phyloP scores from a whole-genome alignment of 371 early-diverging fungal genomes.

The Syncephalastrum sp. region DNA sequence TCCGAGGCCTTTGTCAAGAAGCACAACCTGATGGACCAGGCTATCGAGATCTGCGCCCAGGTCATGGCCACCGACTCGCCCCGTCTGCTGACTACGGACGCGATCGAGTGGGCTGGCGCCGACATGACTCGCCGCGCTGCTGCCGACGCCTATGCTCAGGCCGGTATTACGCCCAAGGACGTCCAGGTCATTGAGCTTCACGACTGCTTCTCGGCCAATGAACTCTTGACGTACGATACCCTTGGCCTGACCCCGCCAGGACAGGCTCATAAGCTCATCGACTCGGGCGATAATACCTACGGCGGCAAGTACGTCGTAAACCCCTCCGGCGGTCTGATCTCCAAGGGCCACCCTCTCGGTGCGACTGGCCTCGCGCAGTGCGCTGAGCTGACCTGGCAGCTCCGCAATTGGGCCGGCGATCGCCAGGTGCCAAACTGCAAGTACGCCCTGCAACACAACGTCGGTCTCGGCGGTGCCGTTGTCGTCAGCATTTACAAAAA shows the following conservation, averaged over 20 bases:
- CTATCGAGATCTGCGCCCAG: slow-evolving; percentile 71
- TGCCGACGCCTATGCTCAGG: slow-evolving; percentile 53
- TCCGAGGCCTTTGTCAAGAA: slow-evolving; percentile 69
- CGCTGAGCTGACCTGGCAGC: slow-evolving; percentile 64
- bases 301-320: slow-evolving; percentile 73
- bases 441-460: slow-evolving; percentile 78
- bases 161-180: slow-evolving; percentile 62
- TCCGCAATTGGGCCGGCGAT: slow-evolving; percentile 71
- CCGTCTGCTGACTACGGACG: slow-evolving; percentile 51
- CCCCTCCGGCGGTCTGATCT: slow-evolving; percentile 79
- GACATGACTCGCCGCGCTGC: slow-evolving; percentile 77
- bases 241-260: slow-evolving; percentile 70
- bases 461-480: slow-evolving; percentile 82
- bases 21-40: slow-evolving; percentile 65
- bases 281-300: slow-evolving; percentile 54
- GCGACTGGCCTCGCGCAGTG: slow-evolving; percentile 85
- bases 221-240: slow-evolving; percentile 78
- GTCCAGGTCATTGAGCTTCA: slow-evolving; percentile 78
- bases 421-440: slow-evolving; percentile 70
- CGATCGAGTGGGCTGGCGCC: slow-evolving; percentile 71
- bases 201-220: slow-evolving; percentile 84
- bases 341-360: slow-evolving; percentile 83
- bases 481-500: slow-evolving; percentile 72
- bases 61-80: slow-evolving; percentile 78
- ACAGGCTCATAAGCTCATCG: slow-evolving; percentile 62